phyloP scores from a whole-genome alignment of 148 eudicot species.

The Rhododendron williamsianum region DNA sequence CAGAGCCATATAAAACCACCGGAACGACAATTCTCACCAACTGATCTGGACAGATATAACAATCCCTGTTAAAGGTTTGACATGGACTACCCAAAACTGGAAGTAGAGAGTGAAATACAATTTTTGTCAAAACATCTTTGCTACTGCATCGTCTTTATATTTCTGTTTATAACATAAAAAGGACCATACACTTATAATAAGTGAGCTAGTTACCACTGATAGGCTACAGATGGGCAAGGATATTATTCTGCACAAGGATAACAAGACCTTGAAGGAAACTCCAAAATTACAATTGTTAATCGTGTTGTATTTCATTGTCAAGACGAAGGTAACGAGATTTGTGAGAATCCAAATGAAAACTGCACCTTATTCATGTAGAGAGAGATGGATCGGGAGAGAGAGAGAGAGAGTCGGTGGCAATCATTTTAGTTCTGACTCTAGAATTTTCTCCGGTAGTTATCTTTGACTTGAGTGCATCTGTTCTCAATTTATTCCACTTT shows the following conservation, averaged over 20 bases:
- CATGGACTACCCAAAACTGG: neutral
- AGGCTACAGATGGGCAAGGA: neutral
- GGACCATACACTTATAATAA: neutral
- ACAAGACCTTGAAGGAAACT: neutral
- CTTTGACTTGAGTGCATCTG: neutral
- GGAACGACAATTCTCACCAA: neutral
- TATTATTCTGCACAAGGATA: neutral
- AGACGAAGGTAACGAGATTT: neutral
- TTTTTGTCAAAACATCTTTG: neutral
- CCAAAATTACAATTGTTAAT: neutral
- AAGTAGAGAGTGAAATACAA: neutral
- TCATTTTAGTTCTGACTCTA: neutral
- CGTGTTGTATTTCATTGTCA: neutral
- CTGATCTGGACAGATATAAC: neutral
- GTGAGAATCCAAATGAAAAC: neutral
- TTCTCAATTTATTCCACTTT: constrained; percentile 35
- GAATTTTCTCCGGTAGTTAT: too few relatives aligned
- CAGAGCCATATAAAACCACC: neutral
- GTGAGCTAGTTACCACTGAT: neutral
- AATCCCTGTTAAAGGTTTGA: neutral
- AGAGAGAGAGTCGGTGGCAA: neutral
- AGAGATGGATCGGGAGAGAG: neutral
- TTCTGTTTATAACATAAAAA: neutral
- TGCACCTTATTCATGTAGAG: neutral
- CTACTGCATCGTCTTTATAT: neutral